Evolutionary conservation across 23 red algal genomes (phyloP), one percentile per base, ranked within the genome.

Genomic region (Gracilariopsis chorda): DNA sequence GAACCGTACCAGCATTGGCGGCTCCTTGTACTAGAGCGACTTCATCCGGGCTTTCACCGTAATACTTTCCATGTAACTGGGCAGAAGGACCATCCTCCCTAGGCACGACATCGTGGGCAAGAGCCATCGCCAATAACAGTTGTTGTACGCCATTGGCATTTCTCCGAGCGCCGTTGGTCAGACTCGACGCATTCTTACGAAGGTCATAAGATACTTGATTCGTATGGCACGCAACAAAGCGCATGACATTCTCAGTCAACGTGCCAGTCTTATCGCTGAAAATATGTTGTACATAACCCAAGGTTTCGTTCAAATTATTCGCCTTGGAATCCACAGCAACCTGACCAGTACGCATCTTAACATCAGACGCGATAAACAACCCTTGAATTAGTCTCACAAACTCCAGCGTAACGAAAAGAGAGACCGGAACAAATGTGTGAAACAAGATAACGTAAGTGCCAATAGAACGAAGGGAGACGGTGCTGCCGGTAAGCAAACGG

Each of bases 221-320:
- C 4, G 86, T 65, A n/a, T 76, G 70, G 48, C 69, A 86, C 8
- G 91, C 87, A 10, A 92, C 91, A 59, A 92, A 98, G 12, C 88
- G 72, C 95, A 98, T 98, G 0, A 89, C 69, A 60, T 98, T 98
- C 41, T 92, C 80, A 14, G 95, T 98, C 25, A 98, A 78, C 14
- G 95, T 98, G 0, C 95, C 95, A 2, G 95, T 98, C 53, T 98
- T 98, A 78, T 98, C 95, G 20, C 67, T 87, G 53, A 93, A 91
- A 43, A 98, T 80, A 70, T 90, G 78, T 27, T 93, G 61, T 4
- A 98, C 65, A 41, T 84, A 82, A 39, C 90, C 95, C 0, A 98
- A 72, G 29, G 62, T 74, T 23, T 98, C 95, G 53, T 94, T 94
- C 32, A 98, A 62, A 40, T 94, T 94, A 51, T 84, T 94, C 0